Conservation (phyloP, 2,329 filamentous ascomycete species). For the Penicillium sumatraense region DNA sequence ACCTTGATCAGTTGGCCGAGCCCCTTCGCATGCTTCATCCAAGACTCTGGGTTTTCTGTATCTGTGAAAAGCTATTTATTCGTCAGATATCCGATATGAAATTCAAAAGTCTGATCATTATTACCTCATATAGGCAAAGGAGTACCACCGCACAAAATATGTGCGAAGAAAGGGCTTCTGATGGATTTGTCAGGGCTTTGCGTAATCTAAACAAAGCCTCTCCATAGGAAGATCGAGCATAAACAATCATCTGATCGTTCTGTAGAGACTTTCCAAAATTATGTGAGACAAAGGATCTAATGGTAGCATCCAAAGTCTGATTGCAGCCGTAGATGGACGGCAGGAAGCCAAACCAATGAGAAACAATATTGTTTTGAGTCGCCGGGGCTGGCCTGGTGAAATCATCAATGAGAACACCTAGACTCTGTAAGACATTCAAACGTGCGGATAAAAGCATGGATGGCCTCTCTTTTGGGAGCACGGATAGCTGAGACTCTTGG, state of each 20-base stretch:
- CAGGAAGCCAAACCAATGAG: slow-evolving; percentile 30
- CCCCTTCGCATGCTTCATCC: slow-evolving; percentile 37
- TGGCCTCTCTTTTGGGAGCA: slow-evolving; percentile 2
- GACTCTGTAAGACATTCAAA: slow-evolving; percentile 28
- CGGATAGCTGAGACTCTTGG: neutral
- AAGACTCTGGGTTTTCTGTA: slow-evolving; percentile 26
- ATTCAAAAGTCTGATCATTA: neutral
- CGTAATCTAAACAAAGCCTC: slow-evolving; percentile 30
- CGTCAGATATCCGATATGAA: neutral
- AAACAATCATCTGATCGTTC: slow-evolving; percentile 27
- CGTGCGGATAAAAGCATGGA: slow-evolving; percentile 8
- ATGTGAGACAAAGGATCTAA: slow-evolving; percentile 32
- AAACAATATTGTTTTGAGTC: slow-evolving; percentile 20
- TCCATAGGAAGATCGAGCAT: slow-evolving; percentile 30
- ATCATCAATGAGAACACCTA: slow-evolving; percentile 27
- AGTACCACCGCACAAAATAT: slow-evolving; percentile 35
- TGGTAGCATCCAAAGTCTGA: slow-evolving; percentile 28
- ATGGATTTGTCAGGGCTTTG: slow-evolving; percentile 20
- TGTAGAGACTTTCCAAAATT: slow-evolving; percentile 26
- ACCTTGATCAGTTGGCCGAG: slow-evolving; percentile 29
- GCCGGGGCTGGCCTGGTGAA: slow-evolving; percentile 25
- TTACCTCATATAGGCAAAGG: slow-evolving; percentile 36
- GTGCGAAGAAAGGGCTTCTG: slow-evolving; percentile 30
- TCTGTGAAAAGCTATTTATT: slow-evolving; percentile 31
- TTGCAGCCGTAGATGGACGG: slow-evolving; percentile 31